phyloP scores from a whole-genome alignment of 129 eudicot species.

The Flaveria robusta region DNA sequence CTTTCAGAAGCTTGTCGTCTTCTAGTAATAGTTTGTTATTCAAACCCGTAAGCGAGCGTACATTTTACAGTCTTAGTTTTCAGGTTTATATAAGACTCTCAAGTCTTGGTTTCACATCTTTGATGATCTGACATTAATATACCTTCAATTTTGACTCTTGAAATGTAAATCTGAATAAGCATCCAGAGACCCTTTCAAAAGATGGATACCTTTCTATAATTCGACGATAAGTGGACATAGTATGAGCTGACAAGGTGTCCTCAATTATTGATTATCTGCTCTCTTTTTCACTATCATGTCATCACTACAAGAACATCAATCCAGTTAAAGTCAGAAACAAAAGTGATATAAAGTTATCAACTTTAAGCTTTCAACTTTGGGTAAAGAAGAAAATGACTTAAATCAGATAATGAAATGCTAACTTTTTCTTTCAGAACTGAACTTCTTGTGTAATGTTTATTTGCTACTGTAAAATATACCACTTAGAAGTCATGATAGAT shows the following conservation, averaged over 20 bases:
- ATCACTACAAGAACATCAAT: conserved; percentile 21
- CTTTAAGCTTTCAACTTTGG: conserved; percentile 16
- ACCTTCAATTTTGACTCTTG: too few species aligned
- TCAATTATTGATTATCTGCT: conserved; percentile 27
- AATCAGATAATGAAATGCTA: conserved; percentile 21
- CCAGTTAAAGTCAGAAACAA: conserved; percentile 15
- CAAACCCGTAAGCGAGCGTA: too few species aligned
- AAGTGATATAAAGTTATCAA: conserved; percentile 31
- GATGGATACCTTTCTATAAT: conserved; percentile 7
- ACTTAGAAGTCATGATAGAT: neutral
- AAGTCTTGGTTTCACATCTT: too few species aligned
- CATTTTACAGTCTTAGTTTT: too few species aligned
- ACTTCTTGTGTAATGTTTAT: conserved; percentile 10
- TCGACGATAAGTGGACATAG: conserved; percentile 18
- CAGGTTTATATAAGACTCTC: too few species aligned
- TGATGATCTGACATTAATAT: too few species aligned
- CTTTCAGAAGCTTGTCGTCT: too few species aligned
- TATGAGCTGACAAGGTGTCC: conserved; percentile 19
- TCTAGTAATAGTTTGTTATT: too few species aligned
- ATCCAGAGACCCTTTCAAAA: neutral
- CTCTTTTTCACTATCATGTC: conserved; percentile 3
- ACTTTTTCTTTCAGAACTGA: conserved; percentile 11
- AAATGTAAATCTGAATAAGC: neutral
- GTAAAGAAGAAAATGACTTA: conserved; percentile 22
- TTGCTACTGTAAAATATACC: neutral